Base-by-base conservation (phyloP, 352 stramenopile genomes). In the Phytophthora litchii region DNA sequence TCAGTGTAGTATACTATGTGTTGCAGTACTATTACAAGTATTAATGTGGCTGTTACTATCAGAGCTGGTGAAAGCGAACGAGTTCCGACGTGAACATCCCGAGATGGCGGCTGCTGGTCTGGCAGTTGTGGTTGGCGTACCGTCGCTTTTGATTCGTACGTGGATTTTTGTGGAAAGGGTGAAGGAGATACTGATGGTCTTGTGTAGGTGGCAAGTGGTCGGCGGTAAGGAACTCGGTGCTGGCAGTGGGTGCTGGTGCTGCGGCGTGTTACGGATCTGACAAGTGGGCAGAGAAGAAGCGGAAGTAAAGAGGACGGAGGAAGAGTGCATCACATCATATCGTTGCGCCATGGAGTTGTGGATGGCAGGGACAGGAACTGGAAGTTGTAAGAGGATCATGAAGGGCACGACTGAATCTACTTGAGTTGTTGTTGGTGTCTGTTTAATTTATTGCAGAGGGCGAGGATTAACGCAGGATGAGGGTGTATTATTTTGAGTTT, bases 61-160 rank as follows among this genome's bases (percentile, higher is more conserved):
- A 92, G 83, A 91, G 52, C 60, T 90, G 32, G n/a, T 70, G 50
- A 92, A 92, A 55, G 66, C 69, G 35, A 89, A 93, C 55, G 76
- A 78, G 51, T 91, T 93, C 70, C 83, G 80, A 57, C 78, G 78
- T 38, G 76, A 85, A 20, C 78, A 93, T 67, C 81, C 81, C 8
- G 81, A 89, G 53, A 67, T 81, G 6, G 79, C 81, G 34, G 67
- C 85, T 5, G 75, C 70, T 1, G 81, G 79, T 27, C 62, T 93
- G 25, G 67, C 76, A 4, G 65, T 80, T 3, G 53, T 85, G 42
- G 83, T 91, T 23, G 83, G 78, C 23, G 56, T 81, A 21, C 83
- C 83, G 14, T 89, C 81, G 34, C 69, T 92, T 21, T 67, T 90
- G 16, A 41, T 91, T 14, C 64, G 83, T 92, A 77, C 74, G 83